Percentiles rank a stretch among this genome's conserved stretches.
Conservation (phyloP, 108 stramenopile genomes). For the Cylindrotheca closterium region DNA sequence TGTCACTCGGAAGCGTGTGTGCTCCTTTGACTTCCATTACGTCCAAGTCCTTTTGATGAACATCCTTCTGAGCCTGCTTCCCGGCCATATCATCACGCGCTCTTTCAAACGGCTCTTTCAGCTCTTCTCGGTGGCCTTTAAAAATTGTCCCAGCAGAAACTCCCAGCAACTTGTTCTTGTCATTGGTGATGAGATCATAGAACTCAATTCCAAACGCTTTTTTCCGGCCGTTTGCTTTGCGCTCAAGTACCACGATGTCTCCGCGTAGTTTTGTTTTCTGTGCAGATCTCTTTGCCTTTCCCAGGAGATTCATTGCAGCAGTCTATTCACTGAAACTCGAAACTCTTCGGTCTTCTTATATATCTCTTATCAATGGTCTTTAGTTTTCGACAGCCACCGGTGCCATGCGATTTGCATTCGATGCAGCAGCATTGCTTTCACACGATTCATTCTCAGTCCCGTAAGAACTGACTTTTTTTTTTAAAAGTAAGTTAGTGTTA, state of each 20-base stretch:
- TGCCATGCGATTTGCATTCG: no score
- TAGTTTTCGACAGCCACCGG: no score
- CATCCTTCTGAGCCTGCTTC: conserved; percentile 22
- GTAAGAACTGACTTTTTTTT: no score
- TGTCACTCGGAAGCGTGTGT: conserved; percentile 26
- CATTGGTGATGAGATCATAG: conserved; percentile 58
- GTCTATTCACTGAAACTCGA: no score
- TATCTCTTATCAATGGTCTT: no score
- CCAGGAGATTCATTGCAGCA: conserved; percentile 24
- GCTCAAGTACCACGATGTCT: conserved; percentile 72
- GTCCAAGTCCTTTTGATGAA: conserved; percentile 28
- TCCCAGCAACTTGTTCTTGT: conserved; percentile 30
- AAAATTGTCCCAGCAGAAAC: conserved; percentile 26
- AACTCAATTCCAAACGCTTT: conserved; percentile 69
- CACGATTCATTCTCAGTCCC: no score
- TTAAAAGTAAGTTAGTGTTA: no score
- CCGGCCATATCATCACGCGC: conserved; percentile 28
- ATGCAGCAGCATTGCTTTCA: no score
- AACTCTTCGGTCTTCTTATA: no score
- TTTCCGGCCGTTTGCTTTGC: conserved; percentile 60
- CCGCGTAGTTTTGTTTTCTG: conserved; percentile 47
- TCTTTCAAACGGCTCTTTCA: conserved; percentile 36
- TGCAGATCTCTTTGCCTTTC: conserved; percentile 26
- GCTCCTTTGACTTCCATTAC: conserved; percentile 33
- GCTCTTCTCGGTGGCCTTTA: conserved; percentile 20